These are phyloP conservation scores for Suhomyces atakaporum DNA, from an alignment of 1,139 yeast species.

Conservation along the genomic window DNA sequence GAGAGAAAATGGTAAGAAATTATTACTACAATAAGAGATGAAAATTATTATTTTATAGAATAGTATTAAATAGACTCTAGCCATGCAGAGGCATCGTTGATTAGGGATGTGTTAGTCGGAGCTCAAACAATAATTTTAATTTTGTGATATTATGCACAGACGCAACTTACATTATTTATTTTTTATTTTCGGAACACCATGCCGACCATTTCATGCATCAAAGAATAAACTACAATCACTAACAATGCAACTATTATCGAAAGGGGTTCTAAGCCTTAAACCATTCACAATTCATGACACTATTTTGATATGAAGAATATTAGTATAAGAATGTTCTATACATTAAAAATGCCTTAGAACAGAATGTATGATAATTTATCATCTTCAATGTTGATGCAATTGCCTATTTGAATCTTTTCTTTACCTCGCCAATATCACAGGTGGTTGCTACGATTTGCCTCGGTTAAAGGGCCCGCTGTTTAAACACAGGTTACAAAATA, in stretches of 20 bases:
- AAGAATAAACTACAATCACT: background rate
- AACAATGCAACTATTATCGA: background rate
- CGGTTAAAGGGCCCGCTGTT: too few relatives aligned
- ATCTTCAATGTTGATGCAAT: too few relatives aligned
- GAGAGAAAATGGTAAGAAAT: background rate
- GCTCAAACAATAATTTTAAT: too few relatives aligned
- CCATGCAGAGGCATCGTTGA: background rate
- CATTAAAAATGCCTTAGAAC: too few relatives aligned
- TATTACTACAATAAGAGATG: background rate
- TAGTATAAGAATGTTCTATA: background rate
- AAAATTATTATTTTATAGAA: background rate
- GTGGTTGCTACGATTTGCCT: too few relatives aligned
- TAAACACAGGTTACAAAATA: too few relatives aligned
- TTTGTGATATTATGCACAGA: background rate
- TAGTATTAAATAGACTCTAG: background rate
- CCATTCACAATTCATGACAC: background rate
- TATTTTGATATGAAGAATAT: too few relatives aligned
- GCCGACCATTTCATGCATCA: background rate
- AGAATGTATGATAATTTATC: too few relatives aligned
- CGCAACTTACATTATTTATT: background rate
- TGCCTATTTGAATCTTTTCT: too few relatives aligned
- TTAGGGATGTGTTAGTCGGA: too few relatives aligned
- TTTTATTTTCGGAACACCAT: background rate
- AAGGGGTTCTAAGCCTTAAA: background rate
- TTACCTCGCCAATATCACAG: too few relatives aligned